These are phyloP conservation scores for Pichia heedii DNA, from an alignment of 805 yeast species.

Conservation along the genomic window DNA sequence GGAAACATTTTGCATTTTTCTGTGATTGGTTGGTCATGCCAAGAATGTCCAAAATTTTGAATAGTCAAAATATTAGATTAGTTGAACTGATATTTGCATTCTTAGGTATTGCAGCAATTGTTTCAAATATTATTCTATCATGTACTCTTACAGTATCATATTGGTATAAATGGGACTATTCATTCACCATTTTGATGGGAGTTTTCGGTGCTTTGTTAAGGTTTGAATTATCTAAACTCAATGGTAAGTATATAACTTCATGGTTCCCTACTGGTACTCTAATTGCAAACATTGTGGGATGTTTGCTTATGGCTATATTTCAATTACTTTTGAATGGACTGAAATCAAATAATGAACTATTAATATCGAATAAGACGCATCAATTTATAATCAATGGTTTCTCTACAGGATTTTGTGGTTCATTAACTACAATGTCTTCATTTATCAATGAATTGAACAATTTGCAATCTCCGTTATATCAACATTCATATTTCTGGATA, in stretches of 20 bases:
- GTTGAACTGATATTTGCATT: constrained; percentile 12
- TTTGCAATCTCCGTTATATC: constrained; percentile 19
- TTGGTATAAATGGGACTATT: constrained; percentile 58
- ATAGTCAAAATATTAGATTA: constrained; percentile 6
- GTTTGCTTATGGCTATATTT: constrained; percentile 16
- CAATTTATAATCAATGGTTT: constrained; percentile 18
- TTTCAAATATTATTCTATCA: constrained; percentile 35
- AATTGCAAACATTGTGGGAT: constrained; percentile 26
- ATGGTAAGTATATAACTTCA: constrained; percentile 25
- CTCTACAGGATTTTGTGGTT: constrained; percentile 23
- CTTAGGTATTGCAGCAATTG: constrained; percentile 25
- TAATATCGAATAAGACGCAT: constrained; percentile 13
- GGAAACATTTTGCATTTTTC: constrained; percentile 35
- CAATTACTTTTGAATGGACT: constrained; percentile 15
- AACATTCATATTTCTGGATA: constrained; percentile 40
- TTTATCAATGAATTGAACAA: constrained; percentile 56
- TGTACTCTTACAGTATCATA: constrained; percentile 25
- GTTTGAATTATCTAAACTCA: constrained; percentile 44
- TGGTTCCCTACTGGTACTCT: constrained; percentile 50
- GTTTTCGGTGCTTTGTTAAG: constrained; percentile 63
- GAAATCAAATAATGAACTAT: background rate
- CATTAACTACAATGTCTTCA: constrained; percentile 52
- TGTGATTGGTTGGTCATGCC: constrained; percentile 9
- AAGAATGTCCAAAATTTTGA: constrained; percentile 3
- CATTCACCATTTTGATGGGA: constrained; percentile 55